Conservation (phyloP, 139 green algal species). For the Picochlorum sp. region DNA sequence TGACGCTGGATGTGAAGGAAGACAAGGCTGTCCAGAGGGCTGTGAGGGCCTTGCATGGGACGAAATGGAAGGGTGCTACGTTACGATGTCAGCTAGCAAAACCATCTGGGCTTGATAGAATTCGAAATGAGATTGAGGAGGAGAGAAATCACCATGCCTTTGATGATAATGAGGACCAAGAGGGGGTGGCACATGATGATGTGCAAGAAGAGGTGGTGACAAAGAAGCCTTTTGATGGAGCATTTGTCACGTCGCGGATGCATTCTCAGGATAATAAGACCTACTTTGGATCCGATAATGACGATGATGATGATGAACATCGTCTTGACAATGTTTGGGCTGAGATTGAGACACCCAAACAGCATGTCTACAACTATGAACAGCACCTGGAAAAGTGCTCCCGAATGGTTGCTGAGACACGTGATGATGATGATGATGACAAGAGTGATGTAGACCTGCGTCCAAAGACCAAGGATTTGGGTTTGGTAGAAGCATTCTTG, state of each 20-base stretch:
- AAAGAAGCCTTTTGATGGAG: too few relatives aligned
- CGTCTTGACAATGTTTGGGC: background rate
- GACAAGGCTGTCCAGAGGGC: conserved; percentile 15
- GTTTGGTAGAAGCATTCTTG: too few relatives aligned
- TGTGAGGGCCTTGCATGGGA: conserved; percentile 43
- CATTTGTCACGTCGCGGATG: background rate
- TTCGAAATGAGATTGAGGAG: background rate
- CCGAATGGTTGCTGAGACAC: too few relatives aligned
- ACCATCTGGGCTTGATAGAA: conserved; percentile 8
- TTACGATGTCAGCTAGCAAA: conserved; percentile 21
- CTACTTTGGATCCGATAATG: background rate
- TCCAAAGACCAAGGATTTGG: too few relatives aligned
- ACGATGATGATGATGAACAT: background rate
- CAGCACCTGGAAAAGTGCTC: background rate
- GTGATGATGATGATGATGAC: too few relatives aligned
- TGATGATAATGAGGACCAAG: background rate
- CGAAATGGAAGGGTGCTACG: conserved; percentile 38
- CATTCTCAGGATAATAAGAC: background rate
- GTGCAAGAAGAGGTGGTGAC: too few relatives aligned
- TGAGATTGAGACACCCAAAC: background rate
- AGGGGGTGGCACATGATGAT: background rate
- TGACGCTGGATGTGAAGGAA: conserved; percentile 39
- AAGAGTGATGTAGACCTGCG: too few relatives aligned
- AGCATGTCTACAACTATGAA: conserved; percentile 1
- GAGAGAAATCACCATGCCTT: background rate